These are phyloP conservation scores for Citeromyces hawaiiensis DNA, from an alignment of 1,139 yeast species.

Conservation along the genomic window DNA sequence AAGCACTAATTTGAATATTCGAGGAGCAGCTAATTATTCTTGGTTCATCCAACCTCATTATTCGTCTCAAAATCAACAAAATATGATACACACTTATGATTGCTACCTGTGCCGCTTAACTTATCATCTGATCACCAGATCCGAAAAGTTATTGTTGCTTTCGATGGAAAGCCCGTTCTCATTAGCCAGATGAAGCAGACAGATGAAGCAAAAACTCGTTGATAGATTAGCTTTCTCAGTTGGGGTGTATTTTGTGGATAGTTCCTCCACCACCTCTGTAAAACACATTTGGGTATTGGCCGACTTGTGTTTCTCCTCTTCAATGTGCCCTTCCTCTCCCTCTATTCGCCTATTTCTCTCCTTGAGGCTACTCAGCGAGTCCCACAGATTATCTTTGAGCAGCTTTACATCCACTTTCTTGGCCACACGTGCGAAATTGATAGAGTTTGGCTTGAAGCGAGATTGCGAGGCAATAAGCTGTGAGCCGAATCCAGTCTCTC, in stretches of 20 bases:
- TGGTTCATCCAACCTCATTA: no score
- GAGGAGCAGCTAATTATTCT: no score
- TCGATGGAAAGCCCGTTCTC: constrained; percentile 34
- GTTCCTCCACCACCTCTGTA: constrained; percentile 21
- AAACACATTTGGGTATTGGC: constrained; percentile 11
- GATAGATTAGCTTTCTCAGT: constrained; percentile 31
- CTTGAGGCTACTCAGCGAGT: constrained; percentile 17
- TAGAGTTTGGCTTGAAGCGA: constrained; percentile 10
- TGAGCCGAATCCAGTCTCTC: constrained; percentile 1
- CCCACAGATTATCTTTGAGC: constrained; percentile 41
- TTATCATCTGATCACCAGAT: constrained; percentile 23
- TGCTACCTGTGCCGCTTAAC: no score
- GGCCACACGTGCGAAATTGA: constrained; percentile 39
- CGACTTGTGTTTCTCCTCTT: constrained; percentile 2
- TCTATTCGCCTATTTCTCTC: constrained; percentile 10
- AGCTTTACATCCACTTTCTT: constrained; percentile 40
- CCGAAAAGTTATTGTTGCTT: constrained; percentile 25
- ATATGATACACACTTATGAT: no score
- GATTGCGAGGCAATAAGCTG: constrained; percentile 2
- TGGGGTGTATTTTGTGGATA: constrained; percentile 26
- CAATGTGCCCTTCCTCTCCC: constrained; percentile 6
- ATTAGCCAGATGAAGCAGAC: constrained; percentile 40
- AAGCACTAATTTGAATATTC: no score
- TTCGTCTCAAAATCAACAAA: no score
- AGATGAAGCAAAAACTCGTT: constrained; percentile 44